A percentile compares a stretch with the other conserved stretches of the same genome.
Conservation (phyloP, 441 rosid genomes). For the Mallotus japonicus region DNA sequence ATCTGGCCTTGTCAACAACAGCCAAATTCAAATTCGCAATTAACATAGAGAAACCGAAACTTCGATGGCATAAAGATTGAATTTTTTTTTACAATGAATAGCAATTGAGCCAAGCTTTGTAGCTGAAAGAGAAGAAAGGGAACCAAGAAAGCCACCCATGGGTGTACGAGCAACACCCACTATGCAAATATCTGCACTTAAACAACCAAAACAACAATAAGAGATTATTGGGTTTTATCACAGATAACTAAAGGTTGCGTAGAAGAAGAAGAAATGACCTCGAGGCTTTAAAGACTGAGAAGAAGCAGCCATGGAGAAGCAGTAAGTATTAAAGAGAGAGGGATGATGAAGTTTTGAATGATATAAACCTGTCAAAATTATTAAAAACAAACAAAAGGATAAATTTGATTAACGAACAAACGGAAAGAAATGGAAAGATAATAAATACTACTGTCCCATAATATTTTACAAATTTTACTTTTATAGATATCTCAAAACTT, state of each 20-base stretch:
- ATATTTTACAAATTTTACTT: too few relatives aligned
- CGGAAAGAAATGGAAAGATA: neutral
- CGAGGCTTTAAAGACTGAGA: conserved; percentile 43
- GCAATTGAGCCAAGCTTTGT: conserved; percentile 82
- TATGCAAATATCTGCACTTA: conserved; percentile 74
- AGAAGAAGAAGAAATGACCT: conserved; percentile 33
- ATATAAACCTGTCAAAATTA: neutral
- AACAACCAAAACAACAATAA: neutral
- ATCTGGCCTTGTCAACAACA: neutral
- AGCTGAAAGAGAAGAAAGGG: conserved; percentile 83
- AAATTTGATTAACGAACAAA: neutral
- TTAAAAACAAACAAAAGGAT: neutral
- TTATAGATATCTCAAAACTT: too few relatives aligned
- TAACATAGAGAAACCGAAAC: conserved; percentile 1
- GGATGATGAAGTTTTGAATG: neutral
- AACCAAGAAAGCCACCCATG: conserved; percentile 83
- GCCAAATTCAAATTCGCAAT: conserved; percentile 6
- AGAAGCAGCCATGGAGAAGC: conserved; percentile 20
- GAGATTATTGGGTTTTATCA: neutral
- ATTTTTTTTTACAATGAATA: conserved; percentile 44
- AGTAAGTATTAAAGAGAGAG: too few relatives aligned
- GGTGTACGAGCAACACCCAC: conserved; percentile 93
- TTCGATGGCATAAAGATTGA: neutral
- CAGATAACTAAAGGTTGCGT: neutral
- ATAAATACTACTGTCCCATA: too few relatives aligned